A percentile compares a stretch with the other conserved stretches of the same genome.
Evolutionary conservation across 495 filamentous ascomycete species (phyloP).

Genomic region (Podospora tetraspora): DNA sequence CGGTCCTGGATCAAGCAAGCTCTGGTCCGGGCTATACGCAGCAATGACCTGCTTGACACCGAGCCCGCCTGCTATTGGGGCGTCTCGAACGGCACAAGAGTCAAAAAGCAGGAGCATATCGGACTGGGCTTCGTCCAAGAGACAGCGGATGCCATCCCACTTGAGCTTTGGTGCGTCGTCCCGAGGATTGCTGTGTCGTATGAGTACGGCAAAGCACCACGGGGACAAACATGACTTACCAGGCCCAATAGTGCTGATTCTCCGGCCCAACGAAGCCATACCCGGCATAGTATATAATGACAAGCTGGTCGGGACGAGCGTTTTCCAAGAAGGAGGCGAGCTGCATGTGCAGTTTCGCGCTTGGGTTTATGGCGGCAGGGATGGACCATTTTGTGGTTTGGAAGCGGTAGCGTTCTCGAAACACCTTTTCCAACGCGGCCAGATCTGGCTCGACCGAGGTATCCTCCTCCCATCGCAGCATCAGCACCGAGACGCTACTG

Average conservation of each 20-base stretch:
- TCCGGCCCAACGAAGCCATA: constrained; percentile 47
- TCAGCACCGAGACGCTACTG: constrained; percentile 46
- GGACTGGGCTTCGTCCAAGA: constrained; percentile 47
- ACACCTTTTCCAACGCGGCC: constrained; percentile 43
- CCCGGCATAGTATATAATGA: constrained; percentile 55
- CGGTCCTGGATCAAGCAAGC: constrained; percentile 35
- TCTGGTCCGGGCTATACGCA: constrained; percentile 47
- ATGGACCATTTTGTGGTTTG: constrained; percentile 49
- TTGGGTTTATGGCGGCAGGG: constrained; percentile 45
- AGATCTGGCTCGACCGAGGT: constrained; percentile 44
- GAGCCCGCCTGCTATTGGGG: constrained; percentile 37
- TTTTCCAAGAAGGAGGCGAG: constrained; percentile 48
- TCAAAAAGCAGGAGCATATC: constrained; percentile 48
- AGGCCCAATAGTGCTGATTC: constrained; percentile 52
- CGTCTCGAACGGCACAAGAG: constrained; percentile 41
- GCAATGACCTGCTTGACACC: constrained; percentile 54
- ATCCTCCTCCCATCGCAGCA: constrained; percentile 54
- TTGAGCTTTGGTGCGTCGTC: constrained; percentile 41
- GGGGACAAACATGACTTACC: constrained; percentile 35
- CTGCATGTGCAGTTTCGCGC: constrained; percentile 48
- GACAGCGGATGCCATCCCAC: constrained; percentile 46
- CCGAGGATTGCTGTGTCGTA: constrained; percentile 33
- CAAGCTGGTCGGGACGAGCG: constrained; percentile 47
- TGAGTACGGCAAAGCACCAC: constrained; percentile 12
- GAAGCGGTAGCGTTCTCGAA: constrained; percentile 50